Base-by-base conservation (phyloP, 2,329 filamentous ascomycete genomes). In the Alternaria sp. region DNA sequence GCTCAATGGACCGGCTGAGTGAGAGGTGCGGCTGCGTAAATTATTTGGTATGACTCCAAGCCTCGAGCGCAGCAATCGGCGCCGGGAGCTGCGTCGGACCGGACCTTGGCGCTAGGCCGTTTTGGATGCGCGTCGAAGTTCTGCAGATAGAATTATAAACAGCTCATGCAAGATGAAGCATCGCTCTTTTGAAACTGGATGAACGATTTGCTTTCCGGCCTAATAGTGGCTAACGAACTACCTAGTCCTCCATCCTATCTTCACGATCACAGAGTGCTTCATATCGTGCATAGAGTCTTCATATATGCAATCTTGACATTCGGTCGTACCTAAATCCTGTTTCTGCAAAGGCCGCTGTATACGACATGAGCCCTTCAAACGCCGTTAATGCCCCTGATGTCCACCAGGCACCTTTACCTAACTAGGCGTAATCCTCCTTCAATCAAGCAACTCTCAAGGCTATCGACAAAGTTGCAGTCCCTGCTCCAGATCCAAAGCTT, bases 31-130 rank as follows among this genome's bases (percentile, higher is more conserved):
- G 59, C 45, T 21, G 43, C 47, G 58, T 63, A 68, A 70, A 72
- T 73, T 63, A 67, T 69, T 73, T 67, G 60, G 30, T 59, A 72
- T 74, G 72, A 74, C 72, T 74, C 70, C 62, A 66, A 72, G 62
- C 53, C 52, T 62, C 60, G 32, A 59, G 61, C 59, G 46, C 57
- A 55, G 21, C 47, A 36, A 49, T 56, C 69, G 67, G 69, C 68
- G 54, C 57, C 32, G 57, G 67, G 69, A 68, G 54, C 57, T 44
- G 57, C 64, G 53, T 55, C 62, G 67, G 67, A 56, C 68, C 68
- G 67, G 44, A 40, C 17, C 44, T 58, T 30, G 36, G 54, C 57
- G 61, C 59, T 69, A 71, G 61, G 61, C 58, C 36, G 11, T 17
- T 5, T 57, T 54, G n/a, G 30, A 57, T 17, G 36, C 36, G 64